phyloP scores from a whole-genome alignment of 1,284 basidiomycete species.

The Amylostereum areolatum region DNA sequence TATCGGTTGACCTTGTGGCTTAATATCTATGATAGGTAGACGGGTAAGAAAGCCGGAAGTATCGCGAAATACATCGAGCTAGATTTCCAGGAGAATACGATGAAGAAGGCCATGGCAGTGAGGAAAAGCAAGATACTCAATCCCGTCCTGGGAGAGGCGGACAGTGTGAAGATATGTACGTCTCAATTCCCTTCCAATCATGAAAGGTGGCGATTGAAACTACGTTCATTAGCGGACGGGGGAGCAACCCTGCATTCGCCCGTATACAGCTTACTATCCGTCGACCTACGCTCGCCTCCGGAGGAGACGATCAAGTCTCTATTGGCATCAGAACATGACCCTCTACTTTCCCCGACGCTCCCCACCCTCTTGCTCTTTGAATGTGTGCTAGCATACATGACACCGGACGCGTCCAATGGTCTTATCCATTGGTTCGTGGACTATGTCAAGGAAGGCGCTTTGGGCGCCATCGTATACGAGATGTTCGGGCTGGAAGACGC shows the following conservation, averaged over 20 bases:
- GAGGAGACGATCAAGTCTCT: conserved; percentile 34
- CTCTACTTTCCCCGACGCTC: conserved; percentile 52
- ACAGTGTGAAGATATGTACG: conserved; percentile 39
- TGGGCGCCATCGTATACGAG: conserved; percentile 76
- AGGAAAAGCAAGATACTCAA: conserved; percentile 61
- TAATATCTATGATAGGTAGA: conserved; percentile 30
- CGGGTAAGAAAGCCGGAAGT: conserved; percentile 39
- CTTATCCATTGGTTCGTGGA: conserved; percentile 75
- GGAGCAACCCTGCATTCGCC: conserved; percentile 62
- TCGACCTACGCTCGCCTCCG: conserved; percentile 62
- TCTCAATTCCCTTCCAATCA: conserved; percentile 1
- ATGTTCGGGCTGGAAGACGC: conserved; percentile 83
- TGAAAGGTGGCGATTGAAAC: neutral
- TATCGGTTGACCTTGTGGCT: neutral
- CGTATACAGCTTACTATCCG: conserved; percentile 71
- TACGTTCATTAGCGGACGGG: conserved; percentile 44
- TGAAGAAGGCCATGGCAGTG: conserved; percentile 80
- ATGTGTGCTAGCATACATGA: conserved; percentile 90
- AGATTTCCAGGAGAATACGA: conserved; percentile 84
- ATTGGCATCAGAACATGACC: conserved; percentile 19
- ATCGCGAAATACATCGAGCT: conserved; percentile 76
- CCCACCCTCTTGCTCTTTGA: conserved; percentile 87
- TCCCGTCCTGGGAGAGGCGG: conserved; percentile 42
- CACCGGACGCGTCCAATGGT: conserved; percentile 46
- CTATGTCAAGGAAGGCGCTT: conserved; percentile 36